phyloP scores from a whole-genome alignment of 371 early-diverging fungal genomes.

The Mucor sp. region DNA sequence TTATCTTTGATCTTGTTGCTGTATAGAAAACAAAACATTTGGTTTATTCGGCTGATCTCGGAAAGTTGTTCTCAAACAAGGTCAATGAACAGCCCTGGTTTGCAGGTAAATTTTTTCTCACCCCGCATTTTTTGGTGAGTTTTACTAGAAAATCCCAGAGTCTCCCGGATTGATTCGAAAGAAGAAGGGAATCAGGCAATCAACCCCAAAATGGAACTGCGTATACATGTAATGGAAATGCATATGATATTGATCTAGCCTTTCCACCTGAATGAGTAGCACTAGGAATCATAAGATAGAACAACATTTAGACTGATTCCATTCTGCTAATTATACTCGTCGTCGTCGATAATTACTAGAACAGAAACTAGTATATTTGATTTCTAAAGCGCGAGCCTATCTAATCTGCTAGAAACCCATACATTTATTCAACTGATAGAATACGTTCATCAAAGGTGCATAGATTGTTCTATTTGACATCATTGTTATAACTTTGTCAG shows the following conservation, averaged over 20 bases:
- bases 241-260: neutral
- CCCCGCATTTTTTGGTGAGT: neutral
- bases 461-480: neutral
- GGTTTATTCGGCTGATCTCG: neutral
- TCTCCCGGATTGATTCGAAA: neutral
- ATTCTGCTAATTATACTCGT: neutral
- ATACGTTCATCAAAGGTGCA: neutral
- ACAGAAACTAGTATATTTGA: neutral
- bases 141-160: neutral
- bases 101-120: neutral
- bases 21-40: neutral
- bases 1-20: neutral
- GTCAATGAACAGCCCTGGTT: neutral
- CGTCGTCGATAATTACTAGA: too few species aligned
- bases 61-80: neutral
- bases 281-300: neutral
- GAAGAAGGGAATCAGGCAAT: neutral
- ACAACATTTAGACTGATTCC: neutral
- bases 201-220: neutral
- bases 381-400: neutral
- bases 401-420: neutral
- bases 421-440: neutral
- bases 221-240: neutral
- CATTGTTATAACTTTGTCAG: neutral
- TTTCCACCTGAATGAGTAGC: neutral